Percentiles rank a stretch among this genome's conserved stretches.
Evolutionary conservation across 2,329 filamentous ascomycete genomes (phyloP).

Genomic region (Delphinella strobiligena): DNA sequence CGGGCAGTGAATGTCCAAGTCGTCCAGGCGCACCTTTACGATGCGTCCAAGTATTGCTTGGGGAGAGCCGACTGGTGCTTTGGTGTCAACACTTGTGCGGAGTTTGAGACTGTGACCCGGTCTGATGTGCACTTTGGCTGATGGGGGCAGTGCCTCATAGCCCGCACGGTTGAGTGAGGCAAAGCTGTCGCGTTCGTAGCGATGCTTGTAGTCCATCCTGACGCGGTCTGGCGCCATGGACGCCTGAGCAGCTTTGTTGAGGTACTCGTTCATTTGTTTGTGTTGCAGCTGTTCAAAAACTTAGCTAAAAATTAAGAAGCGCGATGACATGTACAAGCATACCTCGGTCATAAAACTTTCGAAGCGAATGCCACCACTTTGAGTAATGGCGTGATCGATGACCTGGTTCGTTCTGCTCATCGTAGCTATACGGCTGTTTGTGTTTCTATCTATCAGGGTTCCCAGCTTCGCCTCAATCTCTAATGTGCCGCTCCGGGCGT

Average conservation of each 20-base stretch:
- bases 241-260: slow-evolving; percentile 57
- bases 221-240: slow-evolving; percentile 41
- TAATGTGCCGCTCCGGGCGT: slow-evolving; percentile 55
- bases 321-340: slow-evolving; percentile 21
- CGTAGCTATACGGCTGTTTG: slow-evolving; percentile 54
- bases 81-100: slow-evolving; percentile 30
- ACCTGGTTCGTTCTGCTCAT: slow-evolving; percentile 61
- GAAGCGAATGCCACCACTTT: slow-evolving; percentile 43
- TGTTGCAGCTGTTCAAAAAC: slow-evolving; percentile 59
- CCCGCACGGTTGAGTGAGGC: slow-evolving; percentile 57
- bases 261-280: slow-evolving; percentile 67
- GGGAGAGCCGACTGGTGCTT: slow-evolving; percentile 56
- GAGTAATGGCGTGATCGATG: slow-evolving; percentile 41
- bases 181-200: slow-evolving; percentile 72
- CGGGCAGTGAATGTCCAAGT: slow-evolving; percentile 80
- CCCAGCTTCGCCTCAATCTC: slow-evolving; percentile 95
- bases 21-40: slow-evolving; percentile 77
- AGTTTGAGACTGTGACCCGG: slow-evolving; percentile 49
- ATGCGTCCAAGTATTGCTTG: slow-evolving; percentile 59
- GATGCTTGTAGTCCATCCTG: slow-evolving; percentile 67
- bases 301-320: slow-evolving; percentile 10
- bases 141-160: slow-evolving; percentile 45
- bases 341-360: slow-evolving; percentile 86
- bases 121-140: slow-evolving; percentile 32
- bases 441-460: slow-evolving; percentile 62